These are phyloP conservation scores for Epicoccum sorghinum DNA, from an alignment of 2,329 filamentous ascomycete species.

Conservation along the genomic window DNA sequence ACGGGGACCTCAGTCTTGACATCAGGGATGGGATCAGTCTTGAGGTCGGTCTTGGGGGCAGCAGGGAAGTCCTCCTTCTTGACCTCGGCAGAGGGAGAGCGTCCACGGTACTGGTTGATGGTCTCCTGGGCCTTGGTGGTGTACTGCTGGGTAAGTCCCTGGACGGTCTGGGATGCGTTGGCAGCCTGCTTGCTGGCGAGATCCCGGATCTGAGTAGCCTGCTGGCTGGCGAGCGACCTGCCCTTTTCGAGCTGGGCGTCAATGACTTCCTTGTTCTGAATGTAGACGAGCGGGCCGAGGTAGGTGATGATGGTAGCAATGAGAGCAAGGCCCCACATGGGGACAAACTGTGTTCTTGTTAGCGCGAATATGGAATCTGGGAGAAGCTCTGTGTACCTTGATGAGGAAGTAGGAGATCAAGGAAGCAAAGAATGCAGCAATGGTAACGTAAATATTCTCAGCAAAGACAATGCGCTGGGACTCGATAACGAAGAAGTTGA, in stretches of 20 bases:
- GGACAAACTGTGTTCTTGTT: constrained; percentile 53
- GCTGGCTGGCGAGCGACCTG: constrained; percentile 60
- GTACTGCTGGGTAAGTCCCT: constrained; percentile 66
- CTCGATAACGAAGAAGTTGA: constrained; percentile 73
- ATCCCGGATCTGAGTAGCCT: constrained; percentile 65
- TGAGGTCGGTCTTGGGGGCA: constrained; percentile 35
- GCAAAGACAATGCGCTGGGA: constrained; percentile 70
- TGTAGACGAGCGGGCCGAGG: constrained; percentile 66
- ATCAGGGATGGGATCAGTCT: constrained; percentile 11
- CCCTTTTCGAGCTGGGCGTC: constrained; percentile 64
- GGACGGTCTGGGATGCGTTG: constrained; percentile 63
- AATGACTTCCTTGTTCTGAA: constrained; percentile 69
- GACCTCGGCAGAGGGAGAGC: constrained; percentile 45
- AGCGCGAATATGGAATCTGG: not conserved
- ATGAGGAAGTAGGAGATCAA: constrained; percentile 69
- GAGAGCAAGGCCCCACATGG: constrained; percentile 68
- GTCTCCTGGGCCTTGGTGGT: constrained; percentile 64
- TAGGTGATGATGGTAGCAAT: constrained; percentile 63
- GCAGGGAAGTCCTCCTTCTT: constrained; percentile 42
- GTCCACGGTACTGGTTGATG: constrained; percentile 48
- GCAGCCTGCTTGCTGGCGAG: constrained; percentile 65
- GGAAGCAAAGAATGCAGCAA: constrained; percentile 64
- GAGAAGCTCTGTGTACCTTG: constrained; percentile 45
- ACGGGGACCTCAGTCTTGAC: constrained; percentile 17
- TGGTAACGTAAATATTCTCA: constrained; percentile 67